Conservation (phyloP, 129 eudicot species). For the Arctium minus region DNA sequence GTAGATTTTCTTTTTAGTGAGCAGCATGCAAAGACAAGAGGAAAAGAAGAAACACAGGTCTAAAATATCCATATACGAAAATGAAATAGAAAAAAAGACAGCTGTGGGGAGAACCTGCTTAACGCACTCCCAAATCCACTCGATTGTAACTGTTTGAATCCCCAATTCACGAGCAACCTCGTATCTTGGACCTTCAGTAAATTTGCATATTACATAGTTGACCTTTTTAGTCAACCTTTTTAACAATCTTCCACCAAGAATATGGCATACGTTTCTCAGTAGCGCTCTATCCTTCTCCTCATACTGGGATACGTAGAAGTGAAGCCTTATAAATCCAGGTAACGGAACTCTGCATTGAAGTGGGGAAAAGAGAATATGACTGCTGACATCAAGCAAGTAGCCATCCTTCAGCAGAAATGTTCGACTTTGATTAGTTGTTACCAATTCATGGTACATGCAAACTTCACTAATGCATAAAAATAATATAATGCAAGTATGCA, state of each 20-base stretch:
- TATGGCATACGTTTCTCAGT: conserved; percentile 74
- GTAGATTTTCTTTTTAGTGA: conserved; percentile 5
- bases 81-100: neutral
- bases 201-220: conserved; percentile 76
- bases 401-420: conserved; percentile 60
- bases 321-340: conserved; percentile 57
- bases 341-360: conserved; percentile 85
- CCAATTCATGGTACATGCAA: neutral
- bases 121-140: conserved; percentile 84
- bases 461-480: neutral
- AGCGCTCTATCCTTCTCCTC: conserved; percentile 63
- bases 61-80: neutral
- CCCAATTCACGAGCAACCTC: conserved; percentile 79
- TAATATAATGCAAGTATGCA: neutral
- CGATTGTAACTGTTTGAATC: conserved; percentile 55
- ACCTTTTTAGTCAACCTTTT: conserved; percentile 55
- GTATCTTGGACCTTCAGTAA: conserved; percentile 63
- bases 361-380: conserved; percentile 90
- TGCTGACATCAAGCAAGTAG: conserved; percentile 65
- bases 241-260: conserved; percentile 68
- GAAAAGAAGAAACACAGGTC: neutral
- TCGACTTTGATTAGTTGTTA: conserved; percentile 21
- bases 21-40: too few relatives aligned
- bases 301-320: conserved; percentile 77
- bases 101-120: conserved; percentile 51